Percentiles rank a stretch among this genome's conserved stretches.
phyloP scores from a whole-genome alignment of 1,284 basidiomycete species.

The Phylloboletellus chloephorus region DNA sequence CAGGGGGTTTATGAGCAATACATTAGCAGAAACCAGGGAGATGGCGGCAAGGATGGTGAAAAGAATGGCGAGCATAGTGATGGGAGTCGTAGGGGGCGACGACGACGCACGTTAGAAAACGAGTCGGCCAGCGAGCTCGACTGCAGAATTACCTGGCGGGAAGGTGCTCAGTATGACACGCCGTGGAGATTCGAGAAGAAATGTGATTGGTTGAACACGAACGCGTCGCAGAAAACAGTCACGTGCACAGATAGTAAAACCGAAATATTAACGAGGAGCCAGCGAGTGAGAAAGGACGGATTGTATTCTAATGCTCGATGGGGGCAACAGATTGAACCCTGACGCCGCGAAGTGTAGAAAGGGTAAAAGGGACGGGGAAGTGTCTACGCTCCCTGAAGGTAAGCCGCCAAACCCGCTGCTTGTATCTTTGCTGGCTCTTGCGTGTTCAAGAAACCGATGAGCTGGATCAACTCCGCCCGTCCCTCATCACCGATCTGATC shows the following conservation, averaged over 20 bases:
- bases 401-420: slow-evolving; percentile 62
- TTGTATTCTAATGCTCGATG: slow-evolving; percentile 21
- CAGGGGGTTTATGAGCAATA: slow-evolving; percentile 48
- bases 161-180: slow-evolving; percentile 1
- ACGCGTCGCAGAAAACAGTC: slow-evolving; percentile 23
- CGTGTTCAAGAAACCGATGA: slow-evolving; percentile 71
- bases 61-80: slow-evolving; percentile 64
- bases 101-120: slow-evolving; percentile 39
- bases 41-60: slow-evolving; percentile 41
- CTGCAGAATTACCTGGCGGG: slow-evolving; percentile 17
- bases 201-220: slow-evolving; percentile 14
- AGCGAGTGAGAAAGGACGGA: slow-evolving; percentile 7
- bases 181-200: slow-evolving; percentile 11
- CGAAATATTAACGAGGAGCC: slow-evolving; percentile 6
- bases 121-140: slow-evolving; percentile 59
- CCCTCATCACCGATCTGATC: slow-evolving; percentile 80
- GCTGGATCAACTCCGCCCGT: slow-evolving; percentile 66
- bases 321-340: slow-evolving; percentile 4
- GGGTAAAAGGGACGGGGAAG: neutral
- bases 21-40: slow-evolving; percentile 35
- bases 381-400: slow-evolving; percentile 39
- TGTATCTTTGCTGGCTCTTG: slow-evolving; percentile 73
- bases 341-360: slow-evolving; percentile 3
- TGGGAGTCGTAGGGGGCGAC: slow-evolving; percentile 39
- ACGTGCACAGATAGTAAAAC: slow-evolving; percentile 23